Percentiles rank a stretch among this genome's conserved stretches.
Evolutionary conservation across 2,329 filamentous ascomycete species (phyloP).

Genomic region (Fusarium xylarioides): DNA sequence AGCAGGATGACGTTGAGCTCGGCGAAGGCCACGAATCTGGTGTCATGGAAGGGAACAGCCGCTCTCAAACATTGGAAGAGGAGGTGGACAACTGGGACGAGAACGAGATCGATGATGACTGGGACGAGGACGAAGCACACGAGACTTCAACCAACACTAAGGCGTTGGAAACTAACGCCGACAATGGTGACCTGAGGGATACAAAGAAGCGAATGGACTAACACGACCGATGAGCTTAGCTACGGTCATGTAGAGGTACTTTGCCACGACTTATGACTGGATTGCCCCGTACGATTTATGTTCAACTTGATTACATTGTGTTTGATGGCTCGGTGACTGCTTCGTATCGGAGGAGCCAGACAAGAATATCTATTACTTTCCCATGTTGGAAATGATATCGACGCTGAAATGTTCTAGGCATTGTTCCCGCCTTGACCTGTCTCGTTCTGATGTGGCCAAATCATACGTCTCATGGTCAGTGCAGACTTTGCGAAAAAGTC

Average conservation of each 20-base stretch:
- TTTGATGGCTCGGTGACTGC: neutral
- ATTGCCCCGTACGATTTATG: slow-evolving; percentile 21
- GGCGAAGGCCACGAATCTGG: slow-evolving; percentile 76
- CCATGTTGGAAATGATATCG: neutral
- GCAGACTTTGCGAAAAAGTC: neutral
- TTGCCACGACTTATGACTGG: slow-evolving; percentile 6
- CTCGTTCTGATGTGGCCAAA: neutral
- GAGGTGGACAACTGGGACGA: slow-evolving; percentile 96
- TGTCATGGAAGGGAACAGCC: slow-evolving; percentile 55
- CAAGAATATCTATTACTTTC: neutral
- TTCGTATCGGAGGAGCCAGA: neutral
- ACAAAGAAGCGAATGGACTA: slow-evolving; percentile 48
- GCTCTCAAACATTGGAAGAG: slow-evolving; percentile 68
- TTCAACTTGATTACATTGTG: neutral
- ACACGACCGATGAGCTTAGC: neutral
- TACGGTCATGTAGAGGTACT: neutral
- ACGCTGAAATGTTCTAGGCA: neutral
- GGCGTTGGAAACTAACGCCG: slow-evolving; percentile 32
- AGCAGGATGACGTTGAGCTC: slow-evolving; percentile 77
- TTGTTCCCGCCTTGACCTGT: neutral
- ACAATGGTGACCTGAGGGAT: slow-evolving; percentile 44
- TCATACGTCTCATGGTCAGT: neutral
- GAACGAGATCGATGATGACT: slow-evolving; percentile 69
- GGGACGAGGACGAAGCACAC: slow-evolving; percentile 62
- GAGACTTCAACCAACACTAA: slow-evolving; percentile 24